A percentile compares a stretch with the other conserved stretches of the same genome.
Conservation (phyloP, 768 basidiomycete species). For the Gyrodon lividus region DNA sequence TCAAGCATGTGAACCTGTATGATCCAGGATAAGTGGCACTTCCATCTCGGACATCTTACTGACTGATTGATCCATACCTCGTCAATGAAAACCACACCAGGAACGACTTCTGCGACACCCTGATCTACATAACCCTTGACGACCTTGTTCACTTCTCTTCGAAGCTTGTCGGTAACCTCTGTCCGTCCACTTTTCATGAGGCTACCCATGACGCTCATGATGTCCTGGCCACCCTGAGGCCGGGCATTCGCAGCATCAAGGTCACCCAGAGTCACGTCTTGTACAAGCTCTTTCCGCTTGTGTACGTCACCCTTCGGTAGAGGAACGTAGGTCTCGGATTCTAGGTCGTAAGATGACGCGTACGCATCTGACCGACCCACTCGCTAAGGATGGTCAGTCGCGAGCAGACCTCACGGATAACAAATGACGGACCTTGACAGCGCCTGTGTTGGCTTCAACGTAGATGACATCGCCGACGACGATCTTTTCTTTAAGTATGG, state of each 20-base stretch:
- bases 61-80: conserved; percentile 58
- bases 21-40: conserved; percentile 2
- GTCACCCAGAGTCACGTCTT: conserved; percentile 93
- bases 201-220: conserved; percentile 96
- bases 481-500: conserved; percentile 96
- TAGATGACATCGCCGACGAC: conserved; percentile 97
- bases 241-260: conserved; percentile 95
- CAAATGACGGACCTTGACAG: conserved; percentile 76
- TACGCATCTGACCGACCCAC: conserved; percentile 98
- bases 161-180: conserved; percentile 95
- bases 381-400: conserved; percentile 49
- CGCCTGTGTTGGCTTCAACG: conserved; percentile 89
- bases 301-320: conserved; percentile 96
- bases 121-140: conserved; percentile 98
- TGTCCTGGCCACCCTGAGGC: conserved; percentile 95
- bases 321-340: conserved; percentile 98
- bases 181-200: conserved; percentile 92
- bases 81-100: conserved; percentile 97
- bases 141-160: conserved; percentile 95
- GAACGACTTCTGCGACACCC: conserved; percentile 96
- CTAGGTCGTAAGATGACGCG: conserved; percentile 94
- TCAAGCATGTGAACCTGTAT: conserved; percentile 97
- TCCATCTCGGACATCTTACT: not conserved
- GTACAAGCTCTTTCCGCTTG: conserved; percentile 93
- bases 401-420: not conserved